Evolutionary conservation across 208 protist species (phyloP), one percentile per base, ranked within the genome.

Genomic region (Angomonas deanei): DNA sequence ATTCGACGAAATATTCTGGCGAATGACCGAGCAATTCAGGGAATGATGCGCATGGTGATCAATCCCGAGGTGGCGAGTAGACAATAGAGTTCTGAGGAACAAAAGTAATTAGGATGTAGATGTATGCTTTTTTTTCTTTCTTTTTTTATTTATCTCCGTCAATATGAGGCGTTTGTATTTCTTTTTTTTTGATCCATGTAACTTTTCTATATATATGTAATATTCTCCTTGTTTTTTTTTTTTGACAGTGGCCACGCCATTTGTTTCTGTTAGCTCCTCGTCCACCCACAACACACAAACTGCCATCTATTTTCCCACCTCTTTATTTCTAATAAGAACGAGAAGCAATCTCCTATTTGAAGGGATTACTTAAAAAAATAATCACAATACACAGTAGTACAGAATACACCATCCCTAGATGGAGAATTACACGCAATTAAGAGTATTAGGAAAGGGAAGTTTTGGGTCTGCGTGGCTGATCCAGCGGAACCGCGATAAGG

Each of bases 391-490:
- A 24, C 27, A 15, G 11, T n/a, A 15, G 36, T 15, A 42, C 19
- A 50, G 39, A 6, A 10, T 48, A 46, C 32, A 24, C 27, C 26
- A 23, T 39, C 3, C 26, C 6, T 27, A n/a, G 19, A 93, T 93
- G 87, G 83, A 96, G 57, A 86, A 88, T 28, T 97, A 97, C 66
- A 78, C 65, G 34, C 76, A 86, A 50, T 2, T 97, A 31, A 91
- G 84, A 48, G 84, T 96, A 23, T 74, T 97, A 8, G 92, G 92
- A 19, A 97, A 96, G 60, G 92, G 92, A 34, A 93, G 85, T 69
- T 97, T 97, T 56, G 92, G 92, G 46, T 82, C 85, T 8, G 92
- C 92, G 0, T 91, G 86, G 76, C 83, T 97, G 24, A 91, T 97
- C 21, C 76, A 93, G 46, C 80, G 87, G 27, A 83, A 84, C 24